Conservation (phyloP, 805 yeast genomes). For the Saccharomyces kudriavzevii region DNA sequence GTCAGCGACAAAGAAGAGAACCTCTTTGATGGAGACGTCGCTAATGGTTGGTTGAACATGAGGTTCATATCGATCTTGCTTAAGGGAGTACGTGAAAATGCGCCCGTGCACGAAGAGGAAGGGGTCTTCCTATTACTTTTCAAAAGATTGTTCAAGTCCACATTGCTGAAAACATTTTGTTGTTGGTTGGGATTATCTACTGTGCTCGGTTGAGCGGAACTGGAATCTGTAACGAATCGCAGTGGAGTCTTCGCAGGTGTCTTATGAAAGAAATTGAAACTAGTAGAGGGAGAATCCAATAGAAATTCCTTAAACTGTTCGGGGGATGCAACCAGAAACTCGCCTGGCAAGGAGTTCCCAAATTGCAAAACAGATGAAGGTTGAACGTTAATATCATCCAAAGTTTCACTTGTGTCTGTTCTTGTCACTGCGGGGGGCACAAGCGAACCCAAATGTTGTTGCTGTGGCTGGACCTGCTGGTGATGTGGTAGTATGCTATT, state of each 20-base stretch:
- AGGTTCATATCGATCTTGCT: slow-evolving; percentile 27
- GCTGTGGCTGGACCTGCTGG: background rate
- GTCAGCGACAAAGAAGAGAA: slow-evolving; percentile 22
- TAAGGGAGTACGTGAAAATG: slow-evolving; percentile 22
- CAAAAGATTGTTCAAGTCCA: background rate
- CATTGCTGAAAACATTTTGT: background rate
- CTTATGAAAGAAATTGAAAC: slow-evolving; percentile 26
- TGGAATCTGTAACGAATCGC: slow-evolving; percentile 21
- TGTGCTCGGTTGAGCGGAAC: slow-evolving; percentile 4
- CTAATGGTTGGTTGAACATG: slow-evolving; percentile 23
- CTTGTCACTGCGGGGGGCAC: slow-evolving; percentile 1
- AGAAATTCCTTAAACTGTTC: slow-evolving; percentile 30
- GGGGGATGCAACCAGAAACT: slow-evolving; percentile 29
- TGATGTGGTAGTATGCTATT: slow-evolving; percentile 15
- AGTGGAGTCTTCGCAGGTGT: slow-evolving; percentile 32
- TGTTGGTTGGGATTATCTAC: slow-evolving; percentile 1
- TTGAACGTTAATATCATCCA: slow-evolving; percentile 28
- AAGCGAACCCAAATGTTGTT: background rate
- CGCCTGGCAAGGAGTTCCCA: slow-evolving; percentile 18
- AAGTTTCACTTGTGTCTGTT: slow-evolving; percentile 11
- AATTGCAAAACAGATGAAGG: slow-evolving; percentile 29
- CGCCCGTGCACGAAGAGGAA: background rate
- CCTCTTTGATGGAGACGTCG: slow-evolving; percentile 27
- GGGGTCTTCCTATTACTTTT: background rate
- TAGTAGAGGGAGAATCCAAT: slow-evolving; percentile 27